Percentiles rank a stretch among this genome's conserved stretches.
These are phyloP conservation scores for Golubevia pallescens DNA, from an alignment of 1,284 basidiomycete species.

Conservation along the genomic window DNA sequence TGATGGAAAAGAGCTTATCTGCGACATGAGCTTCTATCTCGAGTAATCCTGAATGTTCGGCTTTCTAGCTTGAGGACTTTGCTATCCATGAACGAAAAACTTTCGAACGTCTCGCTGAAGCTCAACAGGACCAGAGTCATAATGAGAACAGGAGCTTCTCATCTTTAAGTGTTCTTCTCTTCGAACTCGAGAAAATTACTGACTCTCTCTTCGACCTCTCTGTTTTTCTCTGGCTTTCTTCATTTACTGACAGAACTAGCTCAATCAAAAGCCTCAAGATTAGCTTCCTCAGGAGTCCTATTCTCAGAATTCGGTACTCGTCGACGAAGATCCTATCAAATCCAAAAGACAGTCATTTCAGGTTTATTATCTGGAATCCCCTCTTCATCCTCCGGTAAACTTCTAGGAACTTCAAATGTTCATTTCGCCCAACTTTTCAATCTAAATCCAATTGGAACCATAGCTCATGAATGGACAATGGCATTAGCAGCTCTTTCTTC, in stretches of 20 bases:
- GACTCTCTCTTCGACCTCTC: too few species aligned
- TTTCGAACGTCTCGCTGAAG: too few species aligned
- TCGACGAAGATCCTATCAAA: slow-evolving; percentile 44
- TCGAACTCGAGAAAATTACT: too few species aligned
- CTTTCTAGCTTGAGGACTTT: too few species aligned
- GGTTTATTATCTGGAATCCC: slow-evolving; percentile 39
- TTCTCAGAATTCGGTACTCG: slow-evolving; percentile 61
- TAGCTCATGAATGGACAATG: slow-evolving; percentile 64
- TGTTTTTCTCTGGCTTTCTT: too few species aligned
- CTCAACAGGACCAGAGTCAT: too few species aligned
- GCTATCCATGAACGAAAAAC: too few species aligned
- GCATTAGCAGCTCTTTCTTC: slow-evolving; percentile 49
- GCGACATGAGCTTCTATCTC: too few species aligned
- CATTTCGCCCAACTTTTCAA: slow-evolving; percentile 44
- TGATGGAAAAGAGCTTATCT: not conserved
- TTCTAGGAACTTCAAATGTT: slow-evolving; percentile 57
- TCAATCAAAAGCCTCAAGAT: slow-evolving; percentile 24
- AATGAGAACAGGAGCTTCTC: too few species aligned
- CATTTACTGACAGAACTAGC: slow-evolving; percentile 12
- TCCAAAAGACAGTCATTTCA: slow-evolving; percentile 39
- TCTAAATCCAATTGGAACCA: slow-evolving; percentile 49
- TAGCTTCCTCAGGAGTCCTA: slow-evolving; percentile 34
- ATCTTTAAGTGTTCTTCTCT: too few species aligned
- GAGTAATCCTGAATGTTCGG: too few species aligned
- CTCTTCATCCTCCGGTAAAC: slow-evolving; percentile 22